Evolutionary conservation across 345 rosid genomes (phyloP), one percentile per base, ranked within the genome.

Genomic region (Lepidium africanum): DNA sequence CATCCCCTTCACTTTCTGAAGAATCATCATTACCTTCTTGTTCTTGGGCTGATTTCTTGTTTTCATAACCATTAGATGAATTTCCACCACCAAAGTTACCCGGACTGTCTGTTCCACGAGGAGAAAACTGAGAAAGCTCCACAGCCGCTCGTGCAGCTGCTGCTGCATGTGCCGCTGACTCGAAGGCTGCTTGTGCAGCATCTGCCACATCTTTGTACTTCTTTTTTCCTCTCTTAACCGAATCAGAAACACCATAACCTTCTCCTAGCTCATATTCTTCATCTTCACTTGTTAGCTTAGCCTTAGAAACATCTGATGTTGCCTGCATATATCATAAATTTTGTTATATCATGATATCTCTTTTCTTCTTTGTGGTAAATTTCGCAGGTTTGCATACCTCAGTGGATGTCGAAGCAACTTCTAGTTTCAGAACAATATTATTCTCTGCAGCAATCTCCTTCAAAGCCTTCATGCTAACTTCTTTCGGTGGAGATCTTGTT

Each of bases 141-240:
- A 94, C 90, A 3, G 97, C 99, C 0, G 91, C 99, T 77, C 86
- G 84, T 61, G 99, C 99, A 9, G 99, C 97, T 11, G 43, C 87
- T 35, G 99, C 99, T 1, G 96, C 99, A 58, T 82, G 64, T 56
- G 86, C 93, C 14, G 99, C 97, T 1, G 96, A 82, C 79, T 83
- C 83, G 40, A 87, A 91, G 13, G 99, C 99, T 39, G 87, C 96
- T 79, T 87, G 95, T 60, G 99, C 99, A 23, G 99, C 99, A 80
- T 85, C 95, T 67, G 96, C 89, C 4, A 91, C 96, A 71, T 86
- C 93, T 79, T 39, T 87, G 81, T 87, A 94, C 80, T 84, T 84
- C 48, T 75, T 77, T 70, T 69, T 82, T 10, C 73, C 64, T 43
- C 67, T 65, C 46, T 70, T 70, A 14, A 70, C 49, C 23, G 79